Evolutionary conservation across 352 stramenopile genomes (phyloP), one percentile per base, ranked within the genome.

Genomic region (Phytophthora crassamura): DNA sequence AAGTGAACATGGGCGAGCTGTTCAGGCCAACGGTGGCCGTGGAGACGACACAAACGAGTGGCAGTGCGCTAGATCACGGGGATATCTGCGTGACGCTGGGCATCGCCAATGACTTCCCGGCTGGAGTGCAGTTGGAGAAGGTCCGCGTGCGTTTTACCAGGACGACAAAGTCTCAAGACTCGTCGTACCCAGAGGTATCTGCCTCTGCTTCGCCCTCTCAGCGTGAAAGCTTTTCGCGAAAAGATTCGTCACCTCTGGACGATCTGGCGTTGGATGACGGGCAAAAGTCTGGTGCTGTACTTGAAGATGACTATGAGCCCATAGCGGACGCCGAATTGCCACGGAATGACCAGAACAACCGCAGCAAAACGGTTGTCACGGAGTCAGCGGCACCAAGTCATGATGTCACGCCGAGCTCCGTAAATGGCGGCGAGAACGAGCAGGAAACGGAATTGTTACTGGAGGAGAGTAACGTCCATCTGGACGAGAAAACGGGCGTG

Each of bases 61-160:
- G 54, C 0, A 82, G 57, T 28, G 71, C 67, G 42, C 59, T 89
- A 4, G 70, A 85, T 14, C 69, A 89, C 34, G 81, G 84, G 14
- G 72, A 90, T 38, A 78, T 92, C 2, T 76, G 81, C 25, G 79
- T 90, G 8, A 82, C 67, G 4, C 28, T 92, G 15, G 67, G 61
- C 12, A 64, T 92, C 25, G 69, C 74, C 1, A 92, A 90, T 59
- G 75, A 80, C 14, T 90, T 92, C 22, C 72, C 84, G 0, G 74
- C 74, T 2, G 78, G 75, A 30, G 78, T 92, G 0, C 80, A 85
- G 6, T 59, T 90, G 39, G 84, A 89, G 35, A 74, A 75, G 12
- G 64, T 92, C 33, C 69, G 70, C 2, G 70, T 90, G 5, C 69
- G 74, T 0, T 92, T 90, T 54, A 39, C 33, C 11, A 68, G 46